These are phyloP conservation scores for Camelina hispida DNA, from an alignment of 345 rosid species.

Conservation along the genomic window DNA sequence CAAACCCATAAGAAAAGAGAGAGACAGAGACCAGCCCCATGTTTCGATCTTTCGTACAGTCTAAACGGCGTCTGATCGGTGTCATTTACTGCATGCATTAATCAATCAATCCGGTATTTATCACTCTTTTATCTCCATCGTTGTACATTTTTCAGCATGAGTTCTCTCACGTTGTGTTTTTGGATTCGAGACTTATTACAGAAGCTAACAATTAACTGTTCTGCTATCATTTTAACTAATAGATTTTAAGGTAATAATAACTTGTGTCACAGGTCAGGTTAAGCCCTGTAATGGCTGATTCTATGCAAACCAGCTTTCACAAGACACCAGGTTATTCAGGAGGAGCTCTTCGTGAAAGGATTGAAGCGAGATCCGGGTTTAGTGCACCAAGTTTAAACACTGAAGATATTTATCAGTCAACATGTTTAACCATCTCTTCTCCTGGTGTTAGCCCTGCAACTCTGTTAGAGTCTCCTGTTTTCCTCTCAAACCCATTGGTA, in stretches of 20 bases:
- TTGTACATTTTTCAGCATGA: no score
- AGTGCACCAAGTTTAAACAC: constrained; percentile 69
- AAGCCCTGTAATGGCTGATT: constrained; percentile 49
- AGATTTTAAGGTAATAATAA: constrained; percentile 1
- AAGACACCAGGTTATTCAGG: constrained; percentile 52
- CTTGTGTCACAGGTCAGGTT: constrained; percentile 15
- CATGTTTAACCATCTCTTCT: constrained; percentile 67
- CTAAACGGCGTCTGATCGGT: constrained; percentile 4
- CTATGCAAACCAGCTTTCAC: constrained; percentile 23
- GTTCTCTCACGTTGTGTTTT: no score
- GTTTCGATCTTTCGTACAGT: constrained; percentile 8
- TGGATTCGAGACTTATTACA: neutral
- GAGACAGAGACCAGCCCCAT: constrained; percentile 1
- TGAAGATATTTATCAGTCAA: constrained; percentile 54
- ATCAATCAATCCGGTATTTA: neutral
- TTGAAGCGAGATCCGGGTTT: constrained; percentile 83
- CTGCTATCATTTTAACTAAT: neutral
- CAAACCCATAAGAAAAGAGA: constrained; percentile 4
- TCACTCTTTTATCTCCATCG: neutral
- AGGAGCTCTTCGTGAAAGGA: constrained; percentile 71
- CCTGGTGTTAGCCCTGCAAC: constrained; percentile 78
- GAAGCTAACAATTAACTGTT: neutral
- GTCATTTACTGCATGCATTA: neutral
- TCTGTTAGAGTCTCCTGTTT: constrained; percentile 78
- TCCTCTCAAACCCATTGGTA: constrained; percentile 80